Conservation (phyloP, 768 basidiomycete genomes). For the Tricholomella constricta region DNA sequence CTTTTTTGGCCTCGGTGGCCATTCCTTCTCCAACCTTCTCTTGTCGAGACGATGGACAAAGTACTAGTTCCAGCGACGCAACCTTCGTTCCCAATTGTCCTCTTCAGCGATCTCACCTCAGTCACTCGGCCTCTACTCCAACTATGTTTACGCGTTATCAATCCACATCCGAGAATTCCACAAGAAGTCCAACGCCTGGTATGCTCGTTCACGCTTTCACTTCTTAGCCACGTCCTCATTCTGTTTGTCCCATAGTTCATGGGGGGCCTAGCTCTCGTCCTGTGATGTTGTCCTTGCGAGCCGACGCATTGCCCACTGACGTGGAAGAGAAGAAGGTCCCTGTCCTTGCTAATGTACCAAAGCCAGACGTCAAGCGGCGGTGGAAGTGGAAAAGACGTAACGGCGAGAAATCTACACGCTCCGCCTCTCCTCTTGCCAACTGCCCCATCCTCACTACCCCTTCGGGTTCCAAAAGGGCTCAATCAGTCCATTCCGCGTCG, state of each 20-base stretch:
- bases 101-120: conserved; percentile 5
- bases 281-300: not conserved
- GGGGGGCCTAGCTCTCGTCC: not conserved
- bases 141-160: not conserved
- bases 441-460: not conserved
- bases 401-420: not conserved
- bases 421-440: not conserved
- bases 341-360: not conserved
- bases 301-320: not conserved
- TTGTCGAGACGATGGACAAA: not conserved
- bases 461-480: not conserved
- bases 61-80: not conserved
- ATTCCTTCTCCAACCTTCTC: not conserved
- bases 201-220: not conserved
- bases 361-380: not conserved
- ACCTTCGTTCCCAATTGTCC: not conserved
- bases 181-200: conserved; percentile 5
- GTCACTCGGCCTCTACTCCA: conserved; percentile 15
- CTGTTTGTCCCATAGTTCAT: not conserved
- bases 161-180: conserved; percentile 7
- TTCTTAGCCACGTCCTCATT: not conserved
- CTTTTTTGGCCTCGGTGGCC: not conserved
- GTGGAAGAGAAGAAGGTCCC: not conserved
- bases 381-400: conserved; percentile 12
- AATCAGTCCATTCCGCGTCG: not conserved